Evolutionary conservation across 2,329 filamentous ascomycete genomes (phyloP), one percentile per base, ranked within the genome.

Genomic region (Fusarium torulosum): DNA sequence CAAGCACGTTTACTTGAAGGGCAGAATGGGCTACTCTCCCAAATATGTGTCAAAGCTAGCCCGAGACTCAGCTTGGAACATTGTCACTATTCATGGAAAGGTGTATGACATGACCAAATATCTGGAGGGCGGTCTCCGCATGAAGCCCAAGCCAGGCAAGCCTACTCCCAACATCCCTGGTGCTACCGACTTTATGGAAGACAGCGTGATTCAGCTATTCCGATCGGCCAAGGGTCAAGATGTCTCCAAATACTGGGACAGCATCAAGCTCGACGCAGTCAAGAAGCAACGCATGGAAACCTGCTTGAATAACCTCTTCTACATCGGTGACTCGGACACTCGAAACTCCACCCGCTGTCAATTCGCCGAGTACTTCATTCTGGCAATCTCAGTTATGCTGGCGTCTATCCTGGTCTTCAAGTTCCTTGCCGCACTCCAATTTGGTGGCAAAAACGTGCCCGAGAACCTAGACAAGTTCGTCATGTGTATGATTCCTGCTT

Each of bases 401-500:
- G 91, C 90, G 72, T 85, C 86, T 44, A 90, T 99, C 64, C 95
- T 99, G 71, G 88, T 86, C 19, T 96, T 98, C 88, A 99, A 99
- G 79, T 99, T 99, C 83, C 86, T 98, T 70, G 96, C 96, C 31
- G 96, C 96, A 9, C 85, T 99, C 59, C 96, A 99, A 75, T 99
- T 99, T 74, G 91, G 93, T 43, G 89, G 86, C 72, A 97, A 97
- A 82, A 97, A 92, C 67, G 82, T 95, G 37, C 96, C 96, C 0
- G 96, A 99, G 80, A 96, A 97, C 76, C 87, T 99, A 29, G 96
- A 99, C 81, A 99, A 99, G 78, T 99, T 99, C 77, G 86, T 99
- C 77, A 97, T 99, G 80, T 97, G 93, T 76, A 96, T 97, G 79
- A 95, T 99, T 62, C 96, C 96, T 0, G 96, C 94, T 2, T 99